phyloP scores from a whole-genome alignment of 1,284 basidiomycete species.

The Boletellus deceptivus region DNA sequence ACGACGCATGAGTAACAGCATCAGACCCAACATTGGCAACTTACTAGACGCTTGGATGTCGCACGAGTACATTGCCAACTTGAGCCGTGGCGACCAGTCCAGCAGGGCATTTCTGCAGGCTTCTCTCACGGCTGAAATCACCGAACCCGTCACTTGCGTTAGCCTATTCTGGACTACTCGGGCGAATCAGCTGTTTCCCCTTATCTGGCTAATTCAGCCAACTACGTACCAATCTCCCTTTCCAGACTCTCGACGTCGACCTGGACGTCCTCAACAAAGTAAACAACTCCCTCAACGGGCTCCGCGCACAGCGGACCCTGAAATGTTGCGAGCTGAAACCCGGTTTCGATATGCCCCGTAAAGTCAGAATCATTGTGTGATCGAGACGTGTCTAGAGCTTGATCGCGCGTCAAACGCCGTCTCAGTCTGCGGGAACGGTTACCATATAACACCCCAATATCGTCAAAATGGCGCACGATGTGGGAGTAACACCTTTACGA shows the following conservation, averaged over 20 bases:
- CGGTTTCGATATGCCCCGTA: slow-evolving; percentile 83
- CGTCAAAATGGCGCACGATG: slow-evolving; percentile 49
- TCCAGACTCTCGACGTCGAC: slow-evolving; percentile 62
- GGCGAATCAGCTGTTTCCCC: slow-evolving; percentile 5
- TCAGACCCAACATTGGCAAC: slow-evolving; percentile 30
- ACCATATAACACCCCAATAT: slow-evolving; percentile 8
- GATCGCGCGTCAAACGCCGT: slow-evolving; percentile 44
- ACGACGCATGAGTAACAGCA: slow-evolving; percentile 6
- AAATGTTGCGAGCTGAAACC: slow-evolving; percentile 93
- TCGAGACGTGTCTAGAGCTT: slow-evolving; percentile 33
- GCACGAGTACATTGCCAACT: slow-evolving; percentile 98
- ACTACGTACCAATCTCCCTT: slow-evolving; percentile 58
- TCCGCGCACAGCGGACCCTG: slow-evolving; percentile 96
- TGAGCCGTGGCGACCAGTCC: slow-evolving; percentile 97
- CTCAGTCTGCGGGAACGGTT: slow-evolving; percentile 42
- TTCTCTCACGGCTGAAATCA: slow-evolving; percentile 89
- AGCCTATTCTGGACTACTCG: slow-evolving; percentile 58
- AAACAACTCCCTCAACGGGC: slow-evolving; percentile 92
- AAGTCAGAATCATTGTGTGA: slow-evolving; percentile 54
- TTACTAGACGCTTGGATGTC: slow-evolving; percentile 97
- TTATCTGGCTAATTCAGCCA: not conserved
- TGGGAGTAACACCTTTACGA: slow-evolving; percentile 42
- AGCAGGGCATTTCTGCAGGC: slow-evolving; percentile 86
- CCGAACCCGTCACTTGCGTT: slow-evolving; percentile 82
- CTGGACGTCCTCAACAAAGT: slow-evolving; percentile 78